Evolutionary conservation across 2,329 filamentous ascomycete genomes (phyloP).

Genomic region (Purpureocillium lavendulum): DNA sequence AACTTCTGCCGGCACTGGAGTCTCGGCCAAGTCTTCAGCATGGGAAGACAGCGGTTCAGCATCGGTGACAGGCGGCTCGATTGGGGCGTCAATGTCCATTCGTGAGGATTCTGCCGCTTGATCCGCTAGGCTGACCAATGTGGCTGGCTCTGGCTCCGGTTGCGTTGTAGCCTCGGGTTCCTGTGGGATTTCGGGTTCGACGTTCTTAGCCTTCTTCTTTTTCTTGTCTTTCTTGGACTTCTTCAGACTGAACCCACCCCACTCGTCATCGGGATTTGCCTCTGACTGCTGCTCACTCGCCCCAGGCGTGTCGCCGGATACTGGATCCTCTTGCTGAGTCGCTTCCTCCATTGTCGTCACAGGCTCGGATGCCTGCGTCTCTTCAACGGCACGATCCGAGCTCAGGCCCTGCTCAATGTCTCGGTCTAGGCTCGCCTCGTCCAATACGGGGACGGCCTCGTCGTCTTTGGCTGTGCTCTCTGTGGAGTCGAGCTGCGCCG

Average conservation of each 20-base stretch:
- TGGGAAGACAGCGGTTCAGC: background rate
- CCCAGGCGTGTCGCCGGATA: slow-evolving; percentile 11
- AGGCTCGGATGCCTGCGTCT: slow-evolving; percentile 2
- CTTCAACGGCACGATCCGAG: slow-evolving; percentile 5
- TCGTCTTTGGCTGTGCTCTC: background rate
- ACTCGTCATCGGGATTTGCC: slow-evolving; percentile 19
- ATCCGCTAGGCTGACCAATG: slow-evolving; percentile 11
- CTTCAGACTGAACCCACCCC: slow-evolving; percentile 19
- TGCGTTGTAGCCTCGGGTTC: slow-evolving; percentile 15
- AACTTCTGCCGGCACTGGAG: background rate
- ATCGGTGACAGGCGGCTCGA: slow-evolving; percentile 7
- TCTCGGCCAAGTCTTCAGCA: background rate
- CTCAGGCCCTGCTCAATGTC: too few species aligned
- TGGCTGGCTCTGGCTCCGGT: slow-evolving; percentile 8
- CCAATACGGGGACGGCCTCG: background rate
- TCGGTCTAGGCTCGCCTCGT: too few species aligned
- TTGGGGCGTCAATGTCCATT: slow-evolving; percentile 3
- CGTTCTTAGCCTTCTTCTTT: slow-evolving; percentile 24
- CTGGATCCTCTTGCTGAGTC: slow-evolving; percentile 8
- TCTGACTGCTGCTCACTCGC: slow-evolving; percentile 13
- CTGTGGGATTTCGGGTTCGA: slow-evolving; percentile 18
- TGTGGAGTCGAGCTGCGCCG: slow-evolving; percentile 4
- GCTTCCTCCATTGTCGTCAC: slow-evolving; percentile 6
- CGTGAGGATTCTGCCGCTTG: slow-evolving; percentile 11
- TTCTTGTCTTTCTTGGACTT: slow-evolving; percentile 22